Evolutionary conservation across 2,329 filamentous ascomycete genomes (phyloP), one percentile per base, ranked within the genome.

Genomic region (Epichloe sylvatica): DNA sequence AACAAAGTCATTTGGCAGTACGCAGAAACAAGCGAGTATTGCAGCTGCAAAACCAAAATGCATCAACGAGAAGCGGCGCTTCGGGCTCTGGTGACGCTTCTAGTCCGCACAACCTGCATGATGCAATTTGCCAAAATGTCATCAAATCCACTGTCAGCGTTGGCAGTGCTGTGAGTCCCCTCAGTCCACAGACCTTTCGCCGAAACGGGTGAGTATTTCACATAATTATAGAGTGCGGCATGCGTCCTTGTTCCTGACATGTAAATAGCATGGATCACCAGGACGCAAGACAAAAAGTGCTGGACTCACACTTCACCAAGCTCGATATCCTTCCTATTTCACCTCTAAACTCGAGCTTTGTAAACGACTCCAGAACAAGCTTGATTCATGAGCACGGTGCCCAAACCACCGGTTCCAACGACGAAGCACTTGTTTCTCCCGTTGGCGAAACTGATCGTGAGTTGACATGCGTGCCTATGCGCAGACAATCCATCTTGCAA

Each of bases 401-500:
- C 25, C 17, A 37, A 9, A 6, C 13, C 13, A 9, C 30, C 39
- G 5, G 38, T 7, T 5, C 13, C 36, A 21, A 3, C 9, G n/a
- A 11, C 12, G 17, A 39, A 25, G 30, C 11, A 25, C 17, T 30
- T 4, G 40, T 33, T 6, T 45, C 45, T 23, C 15, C 37, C 3
- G 17, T 38, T 8, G 12, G 30, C 17, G 30, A 40, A 11, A 5
- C 12, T 41, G 34, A 34, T 21, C 30, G 13, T 12, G 37, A 41
- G 36, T 11, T 35, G n/a, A 55, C 74, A 11, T 74, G 71, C 54
- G 69, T 70, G 30, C 71, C 73, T 5, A 65, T 72, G 50, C 68
- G 73, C 17, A 66, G 73, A 39, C 68, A 72, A 9, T 76, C 73
- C 3, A 56, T 75, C 36, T 63, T 72, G 12, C 71, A 71, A 51